Percentiles rank a stretch among this genome's conserved stretches.
Conservation (phyloP, 768 basidiomycete genomes). For the Suillus hirtellus region DNA sequence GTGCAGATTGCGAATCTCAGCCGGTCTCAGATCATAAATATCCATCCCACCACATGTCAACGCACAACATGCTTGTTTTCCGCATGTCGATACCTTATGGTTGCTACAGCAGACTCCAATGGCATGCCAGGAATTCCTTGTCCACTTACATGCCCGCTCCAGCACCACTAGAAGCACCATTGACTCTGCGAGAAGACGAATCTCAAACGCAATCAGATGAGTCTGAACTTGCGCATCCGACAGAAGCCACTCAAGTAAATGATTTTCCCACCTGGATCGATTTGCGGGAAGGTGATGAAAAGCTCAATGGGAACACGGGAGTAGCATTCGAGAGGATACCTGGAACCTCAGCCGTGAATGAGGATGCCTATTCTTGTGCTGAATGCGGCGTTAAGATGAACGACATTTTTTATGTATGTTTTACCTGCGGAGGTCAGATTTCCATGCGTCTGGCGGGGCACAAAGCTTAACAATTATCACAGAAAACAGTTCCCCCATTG, state of each 20-base stretch:
- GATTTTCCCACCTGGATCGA: neutral
- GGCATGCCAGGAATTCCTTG: neutral
- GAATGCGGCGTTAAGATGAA: neutral
- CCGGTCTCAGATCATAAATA: neutral
- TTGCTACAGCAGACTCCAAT: neutral
- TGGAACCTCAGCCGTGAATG: neutral
- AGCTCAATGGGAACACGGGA: neutral
- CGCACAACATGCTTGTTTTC: neutral
- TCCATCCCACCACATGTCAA: neutral
- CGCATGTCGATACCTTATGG: neutral
- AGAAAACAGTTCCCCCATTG: neutral
- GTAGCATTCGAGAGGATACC: neutral
- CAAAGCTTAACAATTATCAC: neutral
- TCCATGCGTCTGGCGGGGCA: neutral
- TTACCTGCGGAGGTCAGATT: neutral
- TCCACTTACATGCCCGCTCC: neutral
- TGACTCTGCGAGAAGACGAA: no score
- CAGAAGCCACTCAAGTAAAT: neutral
- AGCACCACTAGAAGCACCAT: neutral
- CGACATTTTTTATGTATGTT: neutral
- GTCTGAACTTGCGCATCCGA: neutral
- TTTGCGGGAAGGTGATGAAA: neutral
- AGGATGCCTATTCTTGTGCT: neutral
- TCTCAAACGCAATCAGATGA: neutral
- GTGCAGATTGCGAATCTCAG: neutral